Evolutionary conservation across 768 basidiomycete genomes (phyloP).

Genomic region (Mycena epipterygia): DNA sequence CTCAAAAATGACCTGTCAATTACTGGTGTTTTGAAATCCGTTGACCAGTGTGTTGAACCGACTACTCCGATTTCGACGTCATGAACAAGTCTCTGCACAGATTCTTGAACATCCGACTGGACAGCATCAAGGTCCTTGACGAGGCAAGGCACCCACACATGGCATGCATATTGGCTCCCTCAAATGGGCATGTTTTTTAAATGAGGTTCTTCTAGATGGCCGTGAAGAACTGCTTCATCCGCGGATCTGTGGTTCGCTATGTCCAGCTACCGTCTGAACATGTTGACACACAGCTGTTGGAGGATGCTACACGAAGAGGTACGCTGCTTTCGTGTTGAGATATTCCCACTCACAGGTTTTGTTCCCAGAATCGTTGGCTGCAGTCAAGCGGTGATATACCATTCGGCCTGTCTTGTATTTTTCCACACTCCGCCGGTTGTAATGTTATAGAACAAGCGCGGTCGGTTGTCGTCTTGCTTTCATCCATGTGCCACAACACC

Average conservation of each 20-base stretch:
- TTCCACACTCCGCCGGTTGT: slow-evolving; percentile 20
- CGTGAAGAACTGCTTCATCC: slow-evolving; percentile 99
- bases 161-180: slow-evolving; percentile 62
- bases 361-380: slow-evolving; percentile 49
- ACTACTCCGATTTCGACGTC: slow-evolving; percentile 19
- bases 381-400: slow-evolving; percentile 35
- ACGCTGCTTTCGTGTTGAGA: slow-evolving; percentile 29
- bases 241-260: slow-evolving; percentile 98
- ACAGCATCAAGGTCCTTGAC: slow-evolving; percentile 93
- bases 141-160: slow-evolving; percentile 97
- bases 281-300: slow-evolving; percentile 94
- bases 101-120: slow-evolving; percentile 96
- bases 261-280: slow-evolving; percentile 94
- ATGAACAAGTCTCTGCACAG: slow-evolving; percentile 54
- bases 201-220: slow-evolving; percentile 77
- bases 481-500: too few relatives aligned
- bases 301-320: slow-evolving; percentile 98
- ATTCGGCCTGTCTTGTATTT: slow-evolving; percentile 18
- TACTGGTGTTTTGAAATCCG: slow-evolving; percentile 94
- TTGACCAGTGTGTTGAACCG: slow-evolving; percentile 86
- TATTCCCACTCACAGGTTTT: slow-evolving; percentile 5
- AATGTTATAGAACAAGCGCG: slow-evolving; percentile 16
- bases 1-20: slow-evolving; percentile 99
- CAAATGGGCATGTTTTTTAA: neutral
- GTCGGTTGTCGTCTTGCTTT: neutral